Evolutionary conservation across 257 asterid genomes (phyloP), one percentile per base, ranked within the genome.

Genomic region (Plantago ovata): DNA sequence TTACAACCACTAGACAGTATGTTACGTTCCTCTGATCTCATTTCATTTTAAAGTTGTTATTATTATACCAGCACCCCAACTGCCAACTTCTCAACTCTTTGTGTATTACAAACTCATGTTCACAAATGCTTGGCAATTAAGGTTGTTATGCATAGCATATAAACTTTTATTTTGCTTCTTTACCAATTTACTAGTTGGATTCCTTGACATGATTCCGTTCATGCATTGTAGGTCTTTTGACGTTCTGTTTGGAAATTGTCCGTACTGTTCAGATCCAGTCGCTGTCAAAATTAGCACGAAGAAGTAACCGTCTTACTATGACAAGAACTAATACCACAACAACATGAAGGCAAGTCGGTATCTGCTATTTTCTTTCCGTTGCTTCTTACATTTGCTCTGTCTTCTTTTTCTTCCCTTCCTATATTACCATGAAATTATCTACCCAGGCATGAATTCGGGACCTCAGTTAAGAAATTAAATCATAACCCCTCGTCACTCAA

Each of bases 1-100:
- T 89, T 56, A 83, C 94, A 0, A 85, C 96, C 14, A 85, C 94
- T 13, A 86, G 94, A 71, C 85, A 75, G 96, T 89, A 85, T 11
- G 94, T 77, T 58, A 28, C 38, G 8, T 38, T 63, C 51, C 50
- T 53, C 57, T 5, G 15, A 38, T 72, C 21, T 56, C 57, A 47
- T 52, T 41, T 15, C 13, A 13, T 58, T 52, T 48, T 38, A 18
- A 2, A 18, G 9, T 21, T 16, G 4, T 38, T 1, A 10, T 40
- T 41, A 3, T 9, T 28, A 49, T 32, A 28, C 36, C 7, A 8
- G 36, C 36, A 28, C 36, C 36, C 36, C 0, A 8, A 28, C 7
- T 28, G 7, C 2, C 36, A 28, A 8, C 36, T 28, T 28, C 0
- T 4, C 3, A 8, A 28, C 36, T 28, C 36, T 3, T 47, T 21